Percentiles rank a stretch among this genome's conserved stretches.
Evolutionary conservation across 208 protist genomes (phyloP).

Genomic region (Crithidia sp.): DNA sequence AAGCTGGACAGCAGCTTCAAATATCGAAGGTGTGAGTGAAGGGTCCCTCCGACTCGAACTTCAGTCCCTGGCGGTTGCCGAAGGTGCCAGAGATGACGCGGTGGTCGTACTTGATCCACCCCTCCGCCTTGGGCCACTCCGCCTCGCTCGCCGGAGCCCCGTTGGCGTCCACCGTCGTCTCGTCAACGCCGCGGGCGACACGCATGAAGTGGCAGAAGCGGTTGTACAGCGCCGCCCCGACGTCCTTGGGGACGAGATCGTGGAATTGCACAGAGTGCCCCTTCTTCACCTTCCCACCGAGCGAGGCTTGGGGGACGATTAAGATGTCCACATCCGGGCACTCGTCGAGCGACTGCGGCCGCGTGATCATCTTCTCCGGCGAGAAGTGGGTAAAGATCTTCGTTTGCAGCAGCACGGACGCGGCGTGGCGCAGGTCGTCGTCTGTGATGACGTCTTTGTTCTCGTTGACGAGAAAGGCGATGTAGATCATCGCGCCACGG

Average conservation of each 20-base stretch:
- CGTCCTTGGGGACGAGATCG: slow-evolving; percentile 65
- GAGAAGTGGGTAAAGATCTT: slow-evolving; percentile 78
- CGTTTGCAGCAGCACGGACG: slow-evolving; percentile 58
- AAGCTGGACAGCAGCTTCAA: slow-evolving; percentile 19
- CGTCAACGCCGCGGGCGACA: slow-evolving; percentile 54
- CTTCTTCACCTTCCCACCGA: slow-evolving; percentile 87
- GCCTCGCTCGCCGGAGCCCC: slow-evolving; percentile 34
- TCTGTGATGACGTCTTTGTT: slow-evolving; percentile 35
- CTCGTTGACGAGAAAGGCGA: slow-evolving; percentile 63
- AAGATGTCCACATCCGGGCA: slow-evolving; percentile 69
- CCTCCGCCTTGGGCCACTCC: slow-evolving; percentile 16
- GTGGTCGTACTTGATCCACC: slow-evolving; percentile 49
- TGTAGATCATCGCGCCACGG: slow-evolving; percentile 75
- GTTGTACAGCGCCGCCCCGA: slow-evolving; percentile 53
- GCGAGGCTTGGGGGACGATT: slow-evolving; percentile 85
- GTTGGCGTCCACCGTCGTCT: slow-evolving; percentile 52
- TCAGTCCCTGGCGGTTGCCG: slow-evolving; percentile 80
- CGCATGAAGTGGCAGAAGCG: slow-evolving; percentile 69
- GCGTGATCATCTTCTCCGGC: slow-evolving; percentile 53
- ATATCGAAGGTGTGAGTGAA: slow-evolving; percentile 87
- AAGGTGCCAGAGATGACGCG: slow-evolving; percentile 83
- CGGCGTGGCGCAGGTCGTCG: slow-evolving; percentile 49
- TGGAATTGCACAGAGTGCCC: slow-evolving; percentile 85
- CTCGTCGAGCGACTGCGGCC: slow-evolving; percentile 52
- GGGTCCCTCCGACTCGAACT: slow-evolving; percentile 79